Base-by-base conservation (phyloP, 2,329 filamentous ascomycete species). In the Botryotinia convoluta region DNA sequence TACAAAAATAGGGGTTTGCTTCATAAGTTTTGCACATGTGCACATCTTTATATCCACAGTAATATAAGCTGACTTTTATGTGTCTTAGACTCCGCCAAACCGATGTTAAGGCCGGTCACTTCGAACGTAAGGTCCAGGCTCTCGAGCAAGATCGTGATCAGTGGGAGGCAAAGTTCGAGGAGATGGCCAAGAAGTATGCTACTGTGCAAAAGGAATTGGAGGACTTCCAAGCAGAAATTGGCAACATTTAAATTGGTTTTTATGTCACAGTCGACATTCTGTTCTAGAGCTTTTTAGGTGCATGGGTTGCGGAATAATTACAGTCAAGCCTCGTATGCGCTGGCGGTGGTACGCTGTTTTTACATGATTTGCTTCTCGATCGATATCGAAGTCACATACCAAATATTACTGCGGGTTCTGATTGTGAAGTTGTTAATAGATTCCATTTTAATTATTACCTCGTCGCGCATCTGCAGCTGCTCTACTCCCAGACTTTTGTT, bases 21-120 rank as follows among this genome's bases (percentile, higher is more conserved):
- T 62, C 59, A 72, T 60, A 69, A 70, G n/a, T 45, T 70, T 59
- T 62, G 35, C 59, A 45, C 45, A 73, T 74, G 62, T 62, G 61
- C 69, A 35, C 44, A 48, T 62, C 39, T 45, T 67, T 14, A 57
- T 29, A 57, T 61, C 62, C 62, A 57, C 54, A 45, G 63, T 39
- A 73, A 32, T 65, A 60, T 75, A 65, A 65, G 62, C 75, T 79
- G 74, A 73, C 71, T 75, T 61, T 73, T 8, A 32, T 60, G n/a
- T 69, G 48, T 72, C 51, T 77, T 79, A 99, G 96, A 87, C 93
- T 98, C 82, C 95, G 96, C 84, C 95, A 97, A 87, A 98, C 96
- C 86, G 96, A 99, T 84, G 94, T 98, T 86, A 98, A 98, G 89
- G 95, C 95, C 81, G 96, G 95, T 81, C 95, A 99, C 87, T 98